Base-by-base conservation (phyloP, 176 grass and related monocot genomes). In the Microstegium vimineum region DNA sequence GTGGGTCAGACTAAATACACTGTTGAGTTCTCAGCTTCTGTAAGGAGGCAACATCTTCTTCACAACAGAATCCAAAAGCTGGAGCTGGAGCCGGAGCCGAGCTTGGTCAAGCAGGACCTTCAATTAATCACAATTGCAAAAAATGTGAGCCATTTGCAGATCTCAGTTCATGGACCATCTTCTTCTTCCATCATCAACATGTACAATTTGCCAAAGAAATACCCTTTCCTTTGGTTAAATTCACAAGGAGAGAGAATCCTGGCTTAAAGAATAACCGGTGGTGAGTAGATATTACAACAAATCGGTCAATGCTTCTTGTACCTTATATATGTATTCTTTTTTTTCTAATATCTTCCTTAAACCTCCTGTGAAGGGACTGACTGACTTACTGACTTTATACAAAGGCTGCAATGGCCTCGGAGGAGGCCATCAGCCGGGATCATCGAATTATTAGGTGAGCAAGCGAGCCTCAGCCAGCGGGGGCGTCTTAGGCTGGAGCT, bases 211-310 rank as follows among this genome's bases (percentile, higher is more conserved):
- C 84, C 87, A 89, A 89, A 82, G 60, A 85, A 92, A 81, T 80
- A 71, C 87, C 73, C 86, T 92, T 92, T 84, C 83, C 92, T 85
- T 90, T 80, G 85, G 87, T 91, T 94, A 91, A 94, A 80, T 91
- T 94, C 85, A 91, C 80, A 91, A 93, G 79, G 88, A 83, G 80
- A 85, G 86, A 94, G 82, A 86, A 90, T 73, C 89, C 89, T 87
- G 86, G 89, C 86, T 88, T 85, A 84, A 91, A 91, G 82, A 91
- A 91, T 91, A 92, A 85, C 81, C 86, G 89, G 92, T 87, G 92
- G 92, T 92, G 85, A 95, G 90, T 85, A 89, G 88, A 95, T 85
- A 86, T 90, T 88, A 90, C 75, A 96, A 90, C 90, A 96, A 96
- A 93, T 89, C 52, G 90, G 94, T 93, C 94, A 91, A 96, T 96